These are phyloP conservation scores for Middelhovenomyces tepae DNA, from an alignment of 805 yeast genomes.

Conservation along the genomic window DNA sequence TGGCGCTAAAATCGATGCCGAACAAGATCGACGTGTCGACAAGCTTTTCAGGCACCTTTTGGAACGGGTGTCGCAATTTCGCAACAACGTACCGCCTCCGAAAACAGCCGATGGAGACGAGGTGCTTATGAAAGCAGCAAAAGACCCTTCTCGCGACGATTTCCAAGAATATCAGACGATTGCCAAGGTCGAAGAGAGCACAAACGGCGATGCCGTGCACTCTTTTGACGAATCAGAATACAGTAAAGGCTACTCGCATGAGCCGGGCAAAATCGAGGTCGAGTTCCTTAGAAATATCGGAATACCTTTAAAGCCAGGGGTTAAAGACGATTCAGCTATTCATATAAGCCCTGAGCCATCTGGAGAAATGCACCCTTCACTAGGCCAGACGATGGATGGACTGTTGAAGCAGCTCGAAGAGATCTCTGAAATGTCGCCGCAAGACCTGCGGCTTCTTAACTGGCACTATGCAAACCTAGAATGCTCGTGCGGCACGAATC, in stretches of 20 bases:
- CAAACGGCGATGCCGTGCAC: conserved; percentile 21
- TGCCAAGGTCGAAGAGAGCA: conserved; percentile 31
- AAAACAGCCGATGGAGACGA: conserved; percentile 30
- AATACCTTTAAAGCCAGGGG: conserved; percentile 11
- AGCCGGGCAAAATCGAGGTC: conserved; percentile 21
- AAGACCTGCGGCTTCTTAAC: conserved; percentile 29
- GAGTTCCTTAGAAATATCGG: conserved; percentile 25
- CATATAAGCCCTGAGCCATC: conserved; percentile 29
- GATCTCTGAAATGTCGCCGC: conserved; percentile 26
- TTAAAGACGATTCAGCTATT: conserved; percentile 10
- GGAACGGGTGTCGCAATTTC: conserved; percentile 28
- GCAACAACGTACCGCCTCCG: conserved; percentile 26
- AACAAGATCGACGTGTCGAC: conserved; percentile 26
- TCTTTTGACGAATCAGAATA: conserved; percentile 14
- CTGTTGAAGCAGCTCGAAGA: conserved; percentile 25
- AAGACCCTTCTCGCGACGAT: conserved; percentile 29
- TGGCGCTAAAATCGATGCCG: conserved; percentile 25
- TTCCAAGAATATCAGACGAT: conserved; percentile 27
- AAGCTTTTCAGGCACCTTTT: conserved; percentile 29
- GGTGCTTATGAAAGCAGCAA: conserved; percentile 29
- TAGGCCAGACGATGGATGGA: conserved; percentile 30
- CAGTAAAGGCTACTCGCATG: conserved; percentile 14
- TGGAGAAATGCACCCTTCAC: conserved; percentile 26
- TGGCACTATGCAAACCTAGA: conserved; percentile 36
- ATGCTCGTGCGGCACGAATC: conserved; percentile 27